Conservation (phyloP, 1,284 basidiomycete species). For the Ceratobasidium sp. region DNA sequence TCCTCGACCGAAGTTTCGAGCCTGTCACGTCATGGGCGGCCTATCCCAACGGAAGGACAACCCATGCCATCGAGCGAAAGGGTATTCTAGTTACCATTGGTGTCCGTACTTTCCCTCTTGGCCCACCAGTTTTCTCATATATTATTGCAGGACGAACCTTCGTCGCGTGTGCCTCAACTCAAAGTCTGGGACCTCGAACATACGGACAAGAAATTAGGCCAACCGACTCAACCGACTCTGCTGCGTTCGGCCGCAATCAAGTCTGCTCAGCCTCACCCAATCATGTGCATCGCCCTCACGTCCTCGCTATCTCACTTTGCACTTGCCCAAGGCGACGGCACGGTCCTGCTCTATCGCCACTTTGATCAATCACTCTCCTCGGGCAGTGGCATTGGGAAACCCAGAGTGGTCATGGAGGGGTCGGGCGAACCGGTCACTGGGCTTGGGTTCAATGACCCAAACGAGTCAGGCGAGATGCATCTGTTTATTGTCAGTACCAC, state of each 20-base stretch:
- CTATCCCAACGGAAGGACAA: slow-evolving; percentile 76
- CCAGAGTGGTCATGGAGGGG: slow-evolving; percentile 78
- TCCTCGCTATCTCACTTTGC: slow-evolving; percentile 84
- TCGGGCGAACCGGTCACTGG: slow-evolving; percentile 88
- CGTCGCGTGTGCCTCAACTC: slow-evolving; percentile 73
- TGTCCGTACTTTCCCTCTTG: slow-evolving; percentile 55
- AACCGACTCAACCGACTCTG: slow-evolving; percentile 70
- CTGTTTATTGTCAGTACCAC: slow-evolving; percentile 91
- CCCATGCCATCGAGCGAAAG: slow-evolving; percentile 80
- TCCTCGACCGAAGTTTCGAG: slow-evolving; percentile 78
- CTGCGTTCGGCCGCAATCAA: slow-evolving; percentile 82
- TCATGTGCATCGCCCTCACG: slow-evolving; percentile 74
- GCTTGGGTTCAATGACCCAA: slow-evolving; percentile 81
- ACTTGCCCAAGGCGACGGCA: slow-evolving; percentile 92
- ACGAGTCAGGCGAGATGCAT: slow-evolving; percentile 54
- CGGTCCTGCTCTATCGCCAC: slow-evolving; percentile 88
- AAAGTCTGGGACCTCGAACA: slow-evolving; percentile 89
- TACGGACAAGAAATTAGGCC: slow-evolving; percentile 72
- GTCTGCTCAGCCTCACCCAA: slow-evolving; percentile 81
- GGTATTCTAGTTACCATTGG: slow-evolving; percentile 85
- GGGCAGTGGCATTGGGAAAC: slow-evolving; percentile 70
- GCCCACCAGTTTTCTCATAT: neutral
- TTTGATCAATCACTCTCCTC: slow-evolving; percentile 85
- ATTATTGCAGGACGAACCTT: slow-evolving; percentile 73
- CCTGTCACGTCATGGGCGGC: slow-evolving; percentile 75